A percentile compares a stretch with the other conserved stretches of the same genome.
Conservation (phyloP, 2,329 filamentous ascomycete species). For the Trichoderma endophyticum region DNA sequence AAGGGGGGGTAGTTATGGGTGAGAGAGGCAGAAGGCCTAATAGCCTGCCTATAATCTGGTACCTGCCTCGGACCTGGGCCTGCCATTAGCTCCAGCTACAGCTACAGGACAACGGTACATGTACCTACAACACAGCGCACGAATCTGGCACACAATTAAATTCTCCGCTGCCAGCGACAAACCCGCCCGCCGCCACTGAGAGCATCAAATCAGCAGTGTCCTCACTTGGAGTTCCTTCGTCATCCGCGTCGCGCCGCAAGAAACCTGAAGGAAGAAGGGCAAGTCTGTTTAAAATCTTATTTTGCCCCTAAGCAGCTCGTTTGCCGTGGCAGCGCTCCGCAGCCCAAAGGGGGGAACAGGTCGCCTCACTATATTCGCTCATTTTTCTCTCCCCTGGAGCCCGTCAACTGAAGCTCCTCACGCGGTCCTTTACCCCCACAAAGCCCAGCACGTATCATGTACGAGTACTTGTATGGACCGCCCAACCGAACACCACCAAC, state of each 20-base stretch:
- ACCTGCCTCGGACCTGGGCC: constrained; percentile 8
- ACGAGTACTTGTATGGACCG: not conserved
- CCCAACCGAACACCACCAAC: constrained; percentile 20
- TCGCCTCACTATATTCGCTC: constrained; percentile 13
- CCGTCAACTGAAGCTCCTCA: constrained; percentile 3
- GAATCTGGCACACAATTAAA: constrained; percentile 17
- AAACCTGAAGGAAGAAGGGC: not conserved
- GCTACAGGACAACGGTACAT: not conserved
- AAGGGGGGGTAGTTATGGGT: constrained; percentile 38
- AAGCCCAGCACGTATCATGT: constrained; percentile 14
- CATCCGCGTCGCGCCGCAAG: not conserved
- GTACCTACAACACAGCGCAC: constrained; percentile 3
- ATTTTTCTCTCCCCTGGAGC: constrained; percentile 6
- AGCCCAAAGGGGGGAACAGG: not conserved
- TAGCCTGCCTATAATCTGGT: constrained; percentile 20
- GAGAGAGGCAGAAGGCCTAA: constrained; percentile 23
- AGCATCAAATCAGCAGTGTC: constrained; percentile 2
- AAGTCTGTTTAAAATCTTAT: not conserved
- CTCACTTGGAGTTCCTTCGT: not conserved
- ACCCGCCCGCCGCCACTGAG: constrained; percentile 5
- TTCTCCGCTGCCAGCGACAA: constrained; percentile 8
- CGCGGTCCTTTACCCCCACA: constrained; percentile 12
- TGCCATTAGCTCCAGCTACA: constrained; percentile 6
- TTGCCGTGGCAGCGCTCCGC: not conserved
- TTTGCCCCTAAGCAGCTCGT: not conserved